Evolutionary conservation across 306 rosid species (phyloP).

Genomic region (Amphicarpaea edgeworthii): DNA sequence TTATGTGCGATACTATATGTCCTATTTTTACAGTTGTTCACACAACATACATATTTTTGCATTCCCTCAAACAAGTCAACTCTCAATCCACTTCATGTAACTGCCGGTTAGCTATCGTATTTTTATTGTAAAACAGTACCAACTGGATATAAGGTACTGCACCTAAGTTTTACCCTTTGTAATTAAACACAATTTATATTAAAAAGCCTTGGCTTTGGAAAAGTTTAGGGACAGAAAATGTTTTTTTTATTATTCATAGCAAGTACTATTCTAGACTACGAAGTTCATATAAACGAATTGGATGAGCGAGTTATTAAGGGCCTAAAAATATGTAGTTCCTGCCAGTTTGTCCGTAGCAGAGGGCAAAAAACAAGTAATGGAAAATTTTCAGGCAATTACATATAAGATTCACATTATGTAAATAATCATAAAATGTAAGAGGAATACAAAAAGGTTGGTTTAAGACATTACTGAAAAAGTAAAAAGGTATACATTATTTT

Average conservation of each 20-base stretch:
- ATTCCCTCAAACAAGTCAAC: too few relatives aligned
- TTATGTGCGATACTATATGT: too few relatives aligned
- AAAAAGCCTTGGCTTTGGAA: not conserved
- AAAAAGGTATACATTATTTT: slow-evolving; percentile 43
- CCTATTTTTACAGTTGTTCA: too few relatives aligned
- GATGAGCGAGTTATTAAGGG: not conserved
- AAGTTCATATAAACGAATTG: not conserved
- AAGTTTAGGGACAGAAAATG: not conserved
- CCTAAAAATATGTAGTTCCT: not conserved
- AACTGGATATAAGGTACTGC: too few relatives aligned
- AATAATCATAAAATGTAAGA: not conserved
- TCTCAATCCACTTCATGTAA: too few relatives aligned
- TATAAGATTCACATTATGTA: not conserved
- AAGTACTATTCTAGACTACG: not conserved
- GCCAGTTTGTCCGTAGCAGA: slow-evolving; percentile 1
- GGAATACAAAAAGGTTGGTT: not conserved
- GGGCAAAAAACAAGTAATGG: not conserved
- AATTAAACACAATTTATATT: not conserved
- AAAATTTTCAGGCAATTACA: not conserved
- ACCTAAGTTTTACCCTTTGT: too few relatives aligned
- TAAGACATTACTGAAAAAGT: not conserved
- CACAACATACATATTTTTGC: too few relatives aligned
- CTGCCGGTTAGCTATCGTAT: too few relatives aligned
- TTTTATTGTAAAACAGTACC: too few relatives aligned
- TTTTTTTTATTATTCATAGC: not conserved